phyloP scores from a whole-genome alignment of 176 grass and related monocot species.

The Zoysia pacifica region DNA sequence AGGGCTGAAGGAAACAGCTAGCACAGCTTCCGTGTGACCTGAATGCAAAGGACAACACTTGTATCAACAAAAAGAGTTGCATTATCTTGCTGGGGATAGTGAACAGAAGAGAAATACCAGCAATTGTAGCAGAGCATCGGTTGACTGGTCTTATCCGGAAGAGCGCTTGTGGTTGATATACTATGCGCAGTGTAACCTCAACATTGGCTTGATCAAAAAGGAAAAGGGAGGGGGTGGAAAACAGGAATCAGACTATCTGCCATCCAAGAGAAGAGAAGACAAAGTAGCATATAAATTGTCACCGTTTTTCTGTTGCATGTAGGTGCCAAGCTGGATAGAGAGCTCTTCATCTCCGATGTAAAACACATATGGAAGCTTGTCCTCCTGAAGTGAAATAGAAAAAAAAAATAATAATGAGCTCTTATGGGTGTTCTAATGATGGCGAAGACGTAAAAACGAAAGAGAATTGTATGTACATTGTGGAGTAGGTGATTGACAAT shows the following conservation, averaged over 20 bases:
- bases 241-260: slow-evolving; percentile 23
- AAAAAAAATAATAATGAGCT: not conserved
- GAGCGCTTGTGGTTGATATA: slow-evolving; percentile 91
- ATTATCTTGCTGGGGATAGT: not conserved
- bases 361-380: slow-evolving; percentile 86
- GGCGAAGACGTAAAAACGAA: not conserved
- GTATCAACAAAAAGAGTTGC: not conserved
- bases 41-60: slow-evolving; percentile 19
- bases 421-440: not conserved
- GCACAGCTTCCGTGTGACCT: slow-evolving; percentile 94
- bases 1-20: slow-evolving; percentile 90
- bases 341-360: slow-evolving; percentile 94
- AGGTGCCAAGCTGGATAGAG: slow-evolving; percentile 62
- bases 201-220: slow-evolving; percentile 60
- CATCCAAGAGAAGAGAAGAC: not conserved
- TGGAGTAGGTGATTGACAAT: slow-evolving; percentile 92
- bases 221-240: not conserved
- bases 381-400: slow-evolving; percentile 53
- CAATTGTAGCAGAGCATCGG: slow-evolving; percentile 86
- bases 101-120: slow-evolving; percentile 48
- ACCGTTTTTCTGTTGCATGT: slow-evolving; percentile 85
- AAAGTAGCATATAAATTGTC: not conserved
- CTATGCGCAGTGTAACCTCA: slow-evolving; percentile 75
- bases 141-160: slow-evolving; percentile 88
- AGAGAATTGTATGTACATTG: slow-evolving; percentile 53